Percentiles rank a stretch among this genome's conserved stretches.
Conservation (phyloP, 192 early-diverging fungal genomes). For the Coemansia sp. region DNA sequence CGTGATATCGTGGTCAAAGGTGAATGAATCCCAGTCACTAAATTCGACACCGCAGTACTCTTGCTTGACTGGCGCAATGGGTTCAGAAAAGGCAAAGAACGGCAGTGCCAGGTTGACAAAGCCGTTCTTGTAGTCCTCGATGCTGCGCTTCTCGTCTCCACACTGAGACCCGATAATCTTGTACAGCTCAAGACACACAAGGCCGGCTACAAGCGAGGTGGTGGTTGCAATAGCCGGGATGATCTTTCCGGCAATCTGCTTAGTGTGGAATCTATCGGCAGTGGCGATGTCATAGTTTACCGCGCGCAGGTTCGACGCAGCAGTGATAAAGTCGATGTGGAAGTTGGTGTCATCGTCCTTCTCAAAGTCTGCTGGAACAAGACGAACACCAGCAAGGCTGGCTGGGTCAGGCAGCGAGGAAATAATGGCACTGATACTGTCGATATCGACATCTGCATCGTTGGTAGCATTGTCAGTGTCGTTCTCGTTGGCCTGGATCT, state of each 20-base stretch:
- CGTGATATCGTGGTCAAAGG: slow-evolving; percentile 79
- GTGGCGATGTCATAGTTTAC: slow-evolving; percentile 73
- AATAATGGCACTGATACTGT: slow-evolving; percentile 67
- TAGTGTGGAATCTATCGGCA: slow-evolving; percentile 80
- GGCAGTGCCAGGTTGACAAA: slow-evolving; percentile 97
- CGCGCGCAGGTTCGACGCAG: slow-evolving; percentile 93
- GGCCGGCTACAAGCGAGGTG: slow-evolving; percentile 92
- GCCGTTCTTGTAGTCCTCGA: slow-evolving; percentile 99
- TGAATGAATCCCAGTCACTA: slow-evolving; percentile 96
- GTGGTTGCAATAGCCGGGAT: slow-evolving; percentile 95
- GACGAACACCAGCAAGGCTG: slow-evolving; percentile 78
- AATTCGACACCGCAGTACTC: slow-evolving; percentile 87
- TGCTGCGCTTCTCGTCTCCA: slow-evolving; percentile 59
- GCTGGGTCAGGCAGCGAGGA: slow-evolving; percentile 73
- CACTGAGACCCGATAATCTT: slow-evolving; percentile 64
- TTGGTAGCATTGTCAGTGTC: slow-evolving; percentile 59
- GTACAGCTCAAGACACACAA: slow-evolving; percentile 97
- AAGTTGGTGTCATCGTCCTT: slow-evolving; percentile 99
- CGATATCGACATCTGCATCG: slow-evolving; percentile 15
- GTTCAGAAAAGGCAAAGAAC: slow-evolving; percentile 99
- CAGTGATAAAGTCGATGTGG: slow-evolving; percentile 99
- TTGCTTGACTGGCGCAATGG: slow-evolving; percentile 83
- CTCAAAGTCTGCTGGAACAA: slow-evolving; percentile 94
- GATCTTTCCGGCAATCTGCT: slow-evolving; percentile 89
- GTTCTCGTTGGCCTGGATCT: slow-evolving; percentile 93